Conservation (phyloP, 2,329 filamentous ascomycete genomes). For the Tolypocladium tundrense region DNA sequence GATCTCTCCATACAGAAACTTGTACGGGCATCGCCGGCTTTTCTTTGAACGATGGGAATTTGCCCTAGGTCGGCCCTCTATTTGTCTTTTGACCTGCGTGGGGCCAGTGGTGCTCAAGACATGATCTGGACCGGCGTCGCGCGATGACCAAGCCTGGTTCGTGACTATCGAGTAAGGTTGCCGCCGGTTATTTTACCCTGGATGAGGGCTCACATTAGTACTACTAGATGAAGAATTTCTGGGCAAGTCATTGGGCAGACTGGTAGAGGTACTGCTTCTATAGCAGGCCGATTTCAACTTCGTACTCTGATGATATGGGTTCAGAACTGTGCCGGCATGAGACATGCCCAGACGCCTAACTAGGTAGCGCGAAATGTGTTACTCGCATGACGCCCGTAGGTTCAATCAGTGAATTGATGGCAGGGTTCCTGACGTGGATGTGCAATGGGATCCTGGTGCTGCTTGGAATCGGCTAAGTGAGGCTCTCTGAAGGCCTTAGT, state of each 20-base stretch:
- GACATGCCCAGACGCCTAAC: background rate
- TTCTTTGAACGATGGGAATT: background rate
- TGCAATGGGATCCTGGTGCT: background rate
- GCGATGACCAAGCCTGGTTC: background rate
- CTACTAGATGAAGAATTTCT: background rate
- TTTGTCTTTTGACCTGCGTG: background rate
- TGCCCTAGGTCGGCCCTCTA: background rate
- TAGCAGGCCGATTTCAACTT: no score
- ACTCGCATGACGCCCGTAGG: background rate
- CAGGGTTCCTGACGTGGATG: background rate
- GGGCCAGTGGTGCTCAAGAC: background rate
- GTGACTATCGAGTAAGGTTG: background rate
- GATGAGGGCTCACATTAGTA: background rate
- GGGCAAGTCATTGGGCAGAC: background rate
- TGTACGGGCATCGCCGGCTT: background rate
- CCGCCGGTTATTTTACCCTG: background rate
- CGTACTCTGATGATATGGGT: background rate
- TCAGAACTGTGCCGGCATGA: background rate
- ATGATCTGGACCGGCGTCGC: background rate
- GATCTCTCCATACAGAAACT: background rate
- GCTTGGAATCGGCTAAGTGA: background rate
- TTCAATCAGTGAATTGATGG: no score
- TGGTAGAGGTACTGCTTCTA: background rate
- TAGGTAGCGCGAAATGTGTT: background rate
- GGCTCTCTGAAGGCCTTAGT: background rate